Evolutionary conservation across 1,284 basidiomycete genomes (phyloP), one percentile per base, ranked within the genome.

Genomic region (Naganishia liquefaciens): DNA sequence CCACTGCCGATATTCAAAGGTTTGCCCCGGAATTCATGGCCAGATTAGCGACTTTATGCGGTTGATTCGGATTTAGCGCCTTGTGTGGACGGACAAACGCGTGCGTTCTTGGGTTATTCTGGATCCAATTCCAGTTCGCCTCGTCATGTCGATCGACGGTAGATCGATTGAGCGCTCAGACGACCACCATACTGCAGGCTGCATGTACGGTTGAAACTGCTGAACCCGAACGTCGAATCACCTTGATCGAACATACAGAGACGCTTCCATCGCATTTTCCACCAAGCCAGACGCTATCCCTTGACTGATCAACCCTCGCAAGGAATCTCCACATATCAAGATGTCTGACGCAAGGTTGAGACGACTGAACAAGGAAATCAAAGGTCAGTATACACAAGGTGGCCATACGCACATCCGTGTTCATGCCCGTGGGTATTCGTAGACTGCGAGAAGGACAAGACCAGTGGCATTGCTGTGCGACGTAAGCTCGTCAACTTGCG

Each of bases 391-490:
- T 9, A n/a, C 15, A 3, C 3, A 11, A 30, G 6, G 17, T 21
- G 19, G 30, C 30, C 3, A n/a, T 37, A 10, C 21, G 23, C 44
- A 42, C 27, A 6, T 9, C 27, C 11, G 17, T 10, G 21, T 11
- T 47, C 21, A 58, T 25, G 19, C 10, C 11, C 5, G 5, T 13
- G 42, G 25, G 3, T 19, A 27, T 19, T 5, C 15, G 15, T 72
- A 90, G 93, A 95, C 78, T 95, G 92, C 84, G 91, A 93, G 82
- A 93, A 88, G 76, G 93, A 97, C 83, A 91, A 88, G 82, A 84
- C 86, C 17, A 92, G 90, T 37, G 87, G 86, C 66, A 91, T 97
- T 75, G 82, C 81, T 69, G 88, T 97, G 71, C 88, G 91, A 46
- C 75, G 78, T 79, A 60, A 65, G 77, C 68, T 1, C 17, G 13